Base-by-base conservation (phyloP, 768 basidiomycete genomes). In the Clathrus columnatus region DNA sequence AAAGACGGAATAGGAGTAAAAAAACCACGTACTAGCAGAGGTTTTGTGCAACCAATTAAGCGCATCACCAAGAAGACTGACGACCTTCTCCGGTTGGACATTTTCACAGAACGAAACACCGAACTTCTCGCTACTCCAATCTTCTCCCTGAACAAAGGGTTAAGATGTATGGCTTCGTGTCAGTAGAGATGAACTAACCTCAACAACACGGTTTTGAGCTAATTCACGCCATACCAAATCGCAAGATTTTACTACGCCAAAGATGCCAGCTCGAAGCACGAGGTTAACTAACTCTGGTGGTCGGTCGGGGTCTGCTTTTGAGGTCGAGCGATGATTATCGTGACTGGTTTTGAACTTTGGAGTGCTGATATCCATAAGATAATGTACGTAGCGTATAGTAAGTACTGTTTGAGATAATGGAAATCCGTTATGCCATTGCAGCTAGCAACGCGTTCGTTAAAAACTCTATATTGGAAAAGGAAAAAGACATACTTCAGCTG, bases 81-180 rank as follows among this genome's bases (percentile, higher is more conserved):
- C 56, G 23, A 87, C 67, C 54, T 76, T 74, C 47, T 72, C 71
- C 17, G 79, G 76, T 17, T 81, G 75, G 24, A 83, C 66, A 6
- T 76, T 74, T 68, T 93, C 87, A 8, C 84, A 73, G 4, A 94
- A 72, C 0, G 82, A 79, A 0, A 94, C 75, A 18, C 91, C 91
- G 61, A 83, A 86, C 69, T 92, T 93, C 60, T 96, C 92, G 56
- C 85, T 78, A 66, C 91, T 88, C 84, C 88, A 91, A 62, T 92
- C 90, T 73, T 92, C 91, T 58, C 79, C 74, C 90, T 91, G 65
- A 56, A 50, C 47, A 36, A 5, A 36, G 7, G n/a, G 36, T 8
- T 36, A 36, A 36, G 18, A 36, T 56, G 65, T 58, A 59, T 46
- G 60, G 47, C 60, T 52, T 48, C 51, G 51, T 48, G 58, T 44